phyloP scores from a whole-genome alignment of 371 early-diverging fungal species.

The Apophysomyces sp. region DNA sequence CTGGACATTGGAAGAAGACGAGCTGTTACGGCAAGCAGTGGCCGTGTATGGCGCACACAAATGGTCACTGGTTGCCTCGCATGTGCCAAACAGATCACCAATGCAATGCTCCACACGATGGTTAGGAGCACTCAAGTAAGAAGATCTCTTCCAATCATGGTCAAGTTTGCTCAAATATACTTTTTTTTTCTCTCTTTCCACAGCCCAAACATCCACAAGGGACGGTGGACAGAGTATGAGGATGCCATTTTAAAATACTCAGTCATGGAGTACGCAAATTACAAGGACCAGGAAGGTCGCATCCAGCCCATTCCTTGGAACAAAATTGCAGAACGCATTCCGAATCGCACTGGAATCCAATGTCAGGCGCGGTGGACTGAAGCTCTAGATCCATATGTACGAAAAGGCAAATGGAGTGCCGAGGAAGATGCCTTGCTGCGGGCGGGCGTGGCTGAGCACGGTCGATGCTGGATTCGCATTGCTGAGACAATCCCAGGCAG shows the following conservation, averaged over 20 bases:
- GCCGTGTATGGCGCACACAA: conserved; percentile 31
- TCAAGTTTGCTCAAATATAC: neutral
- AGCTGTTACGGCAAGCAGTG: conserved; percentile 20
- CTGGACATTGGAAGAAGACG: conserved; percentile 29
- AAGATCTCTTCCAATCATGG: neutral
- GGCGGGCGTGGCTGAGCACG: conserved; percentile 35
- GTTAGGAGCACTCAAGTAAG: conserved; percentile 49
- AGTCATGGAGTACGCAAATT: conserved; percentile 7
- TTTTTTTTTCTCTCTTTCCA: conserved; percentile 3
- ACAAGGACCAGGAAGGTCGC: conserved; percentile 8
- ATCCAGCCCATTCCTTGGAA: conserved; percentile 43
- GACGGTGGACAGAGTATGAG: conserved; percentile 56
- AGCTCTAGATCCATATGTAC: conserved; percentile 59
- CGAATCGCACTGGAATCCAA: conserved; percentile 49
- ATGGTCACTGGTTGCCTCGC: conserved; percentile 50
- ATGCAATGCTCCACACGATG: conserved; percentile 56
- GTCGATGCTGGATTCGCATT: conserved; percentile 64
- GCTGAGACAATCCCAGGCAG: conserved; percentile 53
- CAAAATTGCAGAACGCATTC: conserved; percentile 38
- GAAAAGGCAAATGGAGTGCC: conserved; percentile 57
- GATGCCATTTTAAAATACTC: conserved; percentile 41
- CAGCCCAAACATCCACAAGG: conserved; percentile 47
- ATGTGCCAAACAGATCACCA: conserved; percentile 49
- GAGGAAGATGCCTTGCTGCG: conserved; percentile 54
- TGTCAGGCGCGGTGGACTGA: conserved; percentile 65